These are phyloP conservation scores for Coemansia sp. DNA, from an alignment of 192 early-diverging fungal genomes.

Conservation along the genomic window DNA sequence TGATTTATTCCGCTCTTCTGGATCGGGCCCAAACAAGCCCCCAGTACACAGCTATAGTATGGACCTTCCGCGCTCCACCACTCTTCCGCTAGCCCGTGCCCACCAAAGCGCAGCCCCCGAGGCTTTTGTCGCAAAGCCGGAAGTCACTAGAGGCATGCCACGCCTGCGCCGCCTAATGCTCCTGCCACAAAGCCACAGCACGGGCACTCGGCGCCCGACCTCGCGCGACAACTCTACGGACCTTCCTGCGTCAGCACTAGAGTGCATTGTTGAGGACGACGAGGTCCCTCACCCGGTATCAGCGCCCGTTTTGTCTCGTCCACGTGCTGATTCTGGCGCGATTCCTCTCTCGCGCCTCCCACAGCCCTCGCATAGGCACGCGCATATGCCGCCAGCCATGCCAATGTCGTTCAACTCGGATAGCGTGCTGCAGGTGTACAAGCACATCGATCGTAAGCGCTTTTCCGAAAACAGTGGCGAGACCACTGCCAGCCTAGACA, in stretches of 20 bases:
- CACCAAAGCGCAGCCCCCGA: neutral
- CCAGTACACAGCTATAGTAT: conserved; percentile 28
- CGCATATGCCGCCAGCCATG: neutral
- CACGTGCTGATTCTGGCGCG: neutral
- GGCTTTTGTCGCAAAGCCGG: neutral
- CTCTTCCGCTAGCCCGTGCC: neutral
- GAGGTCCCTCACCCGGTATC: conserved; percentile 23
- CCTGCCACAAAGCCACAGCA: conserved; percentile 6
- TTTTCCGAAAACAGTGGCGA: conserved; percentile 55
- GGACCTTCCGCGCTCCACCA: conserved; percentile 24
- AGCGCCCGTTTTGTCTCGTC: neutral
- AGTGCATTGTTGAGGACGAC: conserved; percentile 44
- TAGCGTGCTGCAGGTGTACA: conserved; percentile 10
- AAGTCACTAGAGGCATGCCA: conserved; percentile 20
- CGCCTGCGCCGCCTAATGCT: conserved; percentile 35
- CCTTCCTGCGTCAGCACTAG: conserved; percentile 9
- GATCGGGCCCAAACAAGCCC: neutral
- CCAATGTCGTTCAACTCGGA: neutral
- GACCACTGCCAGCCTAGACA: conserved; percentile 30
- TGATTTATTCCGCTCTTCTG: conserved; percentile 12
- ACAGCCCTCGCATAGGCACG: neutral
- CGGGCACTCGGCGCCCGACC: conserved; percentile 5
- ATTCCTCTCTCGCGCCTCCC: neutral
- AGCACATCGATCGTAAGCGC: conserved; percentile 22
- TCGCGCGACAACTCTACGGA: conserved; percentile 9